phyloP scores from a whole-genome alignment of 2,329 filamentous ascomycete genomes.

The Exophiala sp. region DNA sequence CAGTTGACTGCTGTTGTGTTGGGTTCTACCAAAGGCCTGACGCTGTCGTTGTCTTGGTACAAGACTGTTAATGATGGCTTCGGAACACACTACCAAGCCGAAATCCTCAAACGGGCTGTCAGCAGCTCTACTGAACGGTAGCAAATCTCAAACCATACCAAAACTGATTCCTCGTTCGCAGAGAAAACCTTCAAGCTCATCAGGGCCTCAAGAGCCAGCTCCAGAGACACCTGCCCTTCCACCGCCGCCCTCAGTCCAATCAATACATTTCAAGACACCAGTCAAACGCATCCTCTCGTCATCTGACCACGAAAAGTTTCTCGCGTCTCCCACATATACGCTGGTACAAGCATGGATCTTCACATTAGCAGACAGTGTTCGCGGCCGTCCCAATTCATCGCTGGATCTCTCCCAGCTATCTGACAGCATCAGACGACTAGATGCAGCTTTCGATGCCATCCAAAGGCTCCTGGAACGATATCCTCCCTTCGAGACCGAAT shows the following conservation, averaged over 20 bases:
- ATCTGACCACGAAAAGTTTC: slow-evolving; percentile 76
- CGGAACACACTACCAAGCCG: too few species aligned
- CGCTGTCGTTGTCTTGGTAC: too few species aligned
- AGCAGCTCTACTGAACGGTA: background rate
- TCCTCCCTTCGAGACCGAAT: slow-evolving; percentile 83
- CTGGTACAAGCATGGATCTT: slow-evolving; percentile 84
- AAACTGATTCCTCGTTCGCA: slow-evolving; percentile 31
- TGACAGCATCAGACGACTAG: slow-evolving; percentile 59
- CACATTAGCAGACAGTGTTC: slow-evolving; percentile 75
- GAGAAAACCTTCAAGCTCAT: slow-evolving; percentile 32
- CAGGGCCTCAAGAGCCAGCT: slow-evolving; percentile 50
- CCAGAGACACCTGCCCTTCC: slow-evolving; percentile 74
- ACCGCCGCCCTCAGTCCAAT: slow-evolving; percentile 59
- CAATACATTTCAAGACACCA: slow-evolving; percentile 63
- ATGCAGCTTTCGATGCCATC: slow-evolving; percentile 67
- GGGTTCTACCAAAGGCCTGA: too few species aligned
- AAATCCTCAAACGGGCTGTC: background rate
- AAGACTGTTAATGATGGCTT: too few species aligned
- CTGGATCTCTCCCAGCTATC: slow-evolving; percentile 60
- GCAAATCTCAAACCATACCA: slow-evolving; percentile 17
- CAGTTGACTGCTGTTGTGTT: too few species aligned
- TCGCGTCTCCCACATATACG: slow-evolving; percentile 69
- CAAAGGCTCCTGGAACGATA: slow-evolving; percentile 64
- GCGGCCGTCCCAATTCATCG: slow-evolving; percentile 63
- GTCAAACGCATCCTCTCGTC: slow-evolving; percentile 75